Conservation (phyloP, 768 basidiomycete species). For the Austroboletus eburneus region DNA sequence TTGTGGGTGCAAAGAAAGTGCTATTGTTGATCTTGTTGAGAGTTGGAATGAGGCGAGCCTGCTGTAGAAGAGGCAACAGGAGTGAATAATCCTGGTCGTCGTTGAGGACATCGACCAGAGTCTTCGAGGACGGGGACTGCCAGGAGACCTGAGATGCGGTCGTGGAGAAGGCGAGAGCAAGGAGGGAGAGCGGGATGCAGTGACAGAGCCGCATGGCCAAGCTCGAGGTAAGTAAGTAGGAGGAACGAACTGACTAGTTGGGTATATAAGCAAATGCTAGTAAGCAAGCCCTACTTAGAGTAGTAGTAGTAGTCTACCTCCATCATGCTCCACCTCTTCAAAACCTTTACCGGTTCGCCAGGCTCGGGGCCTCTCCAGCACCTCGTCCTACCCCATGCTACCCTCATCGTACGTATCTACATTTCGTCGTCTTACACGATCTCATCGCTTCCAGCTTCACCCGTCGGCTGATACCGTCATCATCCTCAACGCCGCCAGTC, state of each 20-base stretch:
- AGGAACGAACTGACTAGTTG: not conserved
- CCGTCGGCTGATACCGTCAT: conserved; percentile 67
- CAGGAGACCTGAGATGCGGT: conserved; percentile 24
- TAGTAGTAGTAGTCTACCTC: too few species aligned
- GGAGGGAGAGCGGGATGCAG: conserved; percentile 34
- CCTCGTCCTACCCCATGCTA: conserved; percentile 50
- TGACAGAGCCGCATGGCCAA: conserved; percentile 31
- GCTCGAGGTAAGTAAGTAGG: not conserved
- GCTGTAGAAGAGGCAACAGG: conserved; percentile 73
- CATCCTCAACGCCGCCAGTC: conserved; percentile 64
- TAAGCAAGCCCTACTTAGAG: too few species aligned
- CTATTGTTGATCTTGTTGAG: conserved; percentile 78
- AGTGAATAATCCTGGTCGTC: conserved; percentile 74
- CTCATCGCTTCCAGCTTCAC: conserved; percentile 49
- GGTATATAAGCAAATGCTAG: conserved; percentile 10
- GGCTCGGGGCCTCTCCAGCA: conserved; percentile 46
- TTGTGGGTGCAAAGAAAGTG: conserved; percentile 94
- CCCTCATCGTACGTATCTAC: conserved; percentile 52
- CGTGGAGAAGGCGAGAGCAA: conserved; percentile 16
- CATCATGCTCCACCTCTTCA: conserved; percentile 46
- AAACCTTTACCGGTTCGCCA: conserved; percentile 50
- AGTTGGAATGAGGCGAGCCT: conserved; percentile 84
- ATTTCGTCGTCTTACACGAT: not conserved
- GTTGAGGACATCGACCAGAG: conserved; percentile 75
- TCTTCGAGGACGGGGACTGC: conserved; percentile 37